A percentile compares a stretch with the other conserved stretches of the same genome.
phyloP scores from a whole-genome alignment of 495 filamentous ascomycete genomes.

The Rhypophila decipiens region DNA sequence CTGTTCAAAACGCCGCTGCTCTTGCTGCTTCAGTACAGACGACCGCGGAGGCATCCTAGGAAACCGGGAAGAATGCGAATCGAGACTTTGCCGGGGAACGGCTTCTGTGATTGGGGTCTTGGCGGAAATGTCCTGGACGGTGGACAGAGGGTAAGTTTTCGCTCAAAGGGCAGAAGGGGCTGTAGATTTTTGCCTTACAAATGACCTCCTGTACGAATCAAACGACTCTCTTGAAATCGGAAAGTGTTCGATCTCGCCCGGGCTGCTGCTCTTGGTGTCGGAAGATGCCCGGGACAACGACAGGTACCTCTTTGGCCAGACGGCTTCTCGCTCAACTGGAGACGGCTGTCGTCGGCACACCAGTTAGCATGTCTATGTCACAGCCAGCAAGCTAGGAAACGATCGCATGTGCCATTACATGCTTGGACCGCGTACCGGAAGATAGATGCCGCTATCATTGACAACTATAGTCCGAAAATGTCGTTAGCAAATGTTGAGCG shows the following conservation, averaged over 20 bases:
- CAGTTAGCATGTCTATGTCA: neutral
- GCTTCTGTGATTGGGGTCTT: slow-evolving; percentile 66
- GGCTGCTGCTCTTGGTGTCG: slow-evolving; percentile 53
- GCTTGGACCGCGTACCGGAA: slow-evolving; percentile 58
- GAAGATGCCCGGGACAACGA: slow-evolving; percentile 62
- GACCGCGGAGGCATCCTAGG: slow-evolving; percentile 51
- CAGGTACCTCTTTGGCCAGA: slow-evolving; percentile 73
- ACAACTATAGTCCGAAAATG: slow-evolving; percentile 56
- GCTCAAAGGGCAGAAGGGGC: neutral
- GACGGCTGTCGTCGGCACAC: slow-evolving; percentile 58
- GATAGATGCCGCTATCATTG: slow-evolving; percentile 92
- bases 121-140: slow-evolving; percentile 78
- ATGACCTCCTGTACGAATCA: slow-evolving; percentile 93
- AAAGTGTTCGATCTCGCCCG: slow-evolving; percentile 86
- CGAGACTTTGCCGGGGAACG: slow-evolving; percentile 68
- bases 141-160: neutral
- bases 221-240: slow-evolving; percentile 97
- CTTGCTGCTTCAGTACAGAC: slow-evolving; percentile 40
- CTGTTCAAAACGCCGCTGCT: slow-evolving; percentile 46
- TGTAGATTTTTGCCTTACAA: slow-evolving; percentile 50
- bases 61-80: slow-evolving; percentile 51
- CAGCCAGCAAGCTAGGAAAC: too few species aligned
- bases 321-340: slow-evolving; percentile 75
- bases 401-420: neutral
- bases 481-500: slow-evolving; percentile 17